A percentile compares a stretch with the other conserved stretches of the same genome.
Evolutionary conservation across 768 basidiomycete species (phyloP).

Genomic region (Lactifluus hygrophoroides): DNA sequence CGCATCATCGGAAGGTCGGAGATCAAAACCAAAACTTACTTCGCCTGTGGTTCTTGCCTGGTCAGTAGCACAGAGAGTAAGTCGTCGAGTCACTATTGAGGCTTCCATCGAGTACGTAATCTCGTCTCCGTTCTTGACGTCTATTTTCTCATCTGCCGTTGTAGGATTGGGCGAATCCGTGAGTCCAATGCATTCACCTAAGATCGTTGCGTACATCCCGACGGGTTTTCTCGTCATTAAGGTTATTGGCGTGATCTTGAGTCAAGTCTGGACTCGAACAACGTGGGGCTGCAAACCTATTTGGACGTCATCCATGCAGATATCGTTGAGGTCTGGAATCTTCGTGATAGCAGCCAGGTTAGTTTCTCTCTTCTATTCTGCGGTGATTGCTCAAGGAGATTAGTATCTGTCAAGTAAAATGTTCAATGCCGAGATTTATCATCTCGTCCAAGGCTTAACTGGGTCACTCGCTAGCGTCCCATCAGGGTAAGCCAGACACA

Average conservation of each 20-base stretch:
- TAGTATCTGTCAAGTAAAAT: neutral
- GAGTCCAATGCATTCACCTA: neutral
- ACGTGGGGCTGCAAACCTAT: neutral
- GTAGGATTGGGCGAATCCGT: constrained; percentile 4
- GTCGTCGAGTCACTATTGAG: too few species aligned
- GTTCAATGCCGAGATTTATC: neutral
- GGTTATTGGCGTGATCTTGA: constrained; percentile 7
- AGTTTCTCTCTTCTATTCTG: neutral
- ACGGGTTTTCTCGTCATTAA: neutral
- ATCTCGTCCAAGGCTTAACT: neutral
- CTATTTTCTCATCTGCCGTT: neutral
- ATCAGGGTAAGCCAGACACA: neutral
- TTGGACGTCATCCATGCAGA: neutral
- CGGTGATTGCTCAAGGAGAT: neutral
- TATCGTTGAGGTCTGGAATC: constrained; percentile 1
- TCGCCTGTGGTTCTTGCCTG: too few species aligned
- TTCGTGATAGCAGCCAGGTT: neutral
- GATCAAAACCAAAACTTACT: too few species aligned
- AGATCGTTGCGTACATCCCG: neutral
- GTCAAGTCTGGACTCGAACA: neutral
- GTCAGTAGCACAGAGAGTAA: too few species aligned
- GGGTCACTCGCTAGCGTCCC: neutral
- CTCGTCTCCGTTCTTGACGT: too few species aligned
- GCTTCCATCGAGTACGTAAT: constrained; percentile 4
- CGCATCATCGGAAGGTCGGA: too few species aligned